Conservation (phyloP, 2,329 filamentous ascomycete species). For the Fusarium siculi region DNA sequence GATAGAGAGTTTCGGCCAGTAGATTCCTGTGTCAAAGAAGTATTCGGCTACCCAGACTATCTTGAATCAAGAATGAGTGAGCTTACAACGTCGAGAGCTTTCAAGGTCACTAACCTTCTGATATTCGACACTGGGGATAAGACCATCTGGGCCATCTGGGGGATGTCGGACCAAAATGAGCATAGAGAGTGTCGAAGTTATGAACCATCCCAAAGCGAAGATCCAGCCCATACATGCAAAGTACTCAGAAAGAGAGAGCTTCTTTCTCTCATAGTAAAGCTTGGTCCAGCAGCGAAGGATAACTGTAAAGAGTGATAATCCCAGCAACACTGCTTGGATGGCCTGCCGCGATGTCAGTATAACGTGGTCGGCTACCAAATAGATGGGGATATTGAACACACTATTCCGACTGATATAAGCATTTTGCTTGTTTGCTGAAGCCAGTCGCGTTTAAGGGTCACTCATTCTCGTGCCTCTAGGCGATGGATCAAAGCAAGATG, state of each 20-base stretch:
- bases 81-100: not conserved
- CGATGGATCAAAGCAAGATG: not conserved
- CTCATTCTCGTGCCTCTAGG: not conserved
- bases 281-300: conserved; percentile 4
- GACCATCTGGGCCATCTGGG: not conserved
- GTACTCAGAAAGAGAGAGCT: not conserved
- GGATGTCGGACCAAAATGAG: not conserved
- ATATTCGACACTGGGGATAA: not conserved
- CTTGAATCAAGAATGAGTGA: not conserved
- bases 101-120: not conserved
- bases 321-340: not conserved
- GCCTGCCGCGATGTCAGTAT: not conserved
- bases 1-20: conserved; percentile 13
- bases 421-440: not conserved
- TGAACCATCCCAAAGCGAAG: conserved; percentile 4
- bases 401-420: not conserved
- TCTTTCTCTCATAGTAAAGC: not conserved
- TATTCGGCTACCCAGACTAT: conserved; percentile 7
- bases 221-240: conserved; percentile 5
- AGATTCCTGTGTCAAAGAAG: conserved; percentile 13
- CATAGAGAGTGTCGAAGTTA: not conserved
- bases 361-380: not conserved
- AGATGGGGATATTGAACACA: not conserved
- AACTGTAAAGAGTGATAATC: not conserved
- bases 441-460: not conserved